Evolutionary conservation across 306 rosid genomes (phyloP), one percentile per base, ranked within the genome.

Genomic region (Prunus mongolica): DNA sequence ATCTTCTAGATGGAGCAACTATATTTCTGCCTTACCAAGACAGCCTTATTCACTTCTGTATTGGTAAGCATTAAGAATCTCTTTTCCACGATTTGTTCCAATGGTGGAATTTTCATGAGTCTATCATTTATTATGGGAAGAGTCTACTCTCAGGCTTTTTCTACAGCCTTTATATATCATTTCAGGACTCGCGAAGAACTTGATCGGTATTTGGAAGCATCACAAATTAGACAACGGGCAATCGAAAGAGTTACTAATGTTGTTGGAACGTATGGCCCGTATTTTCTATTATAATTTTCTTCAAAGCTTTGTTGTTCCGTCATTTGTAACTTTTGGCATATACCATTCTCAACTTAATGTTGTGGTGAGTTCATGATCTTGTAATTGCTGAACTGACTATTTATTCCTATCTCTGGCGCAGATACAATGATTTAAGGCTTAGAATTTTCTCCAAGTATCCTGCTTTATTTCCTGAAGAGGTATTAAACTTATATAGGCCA

Each of bases 11-110:
- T 94, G 98, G 98, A 87, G 78, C 84, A 89, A 85, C 81, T 92
- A 94, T 84, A 90, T 94, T 80, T 89, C 96, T 28, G 97, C 98
- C 63, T 84, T 94, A 69, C 98, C 98, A 62, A 87, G 93, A 41
- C 98, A 92, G 77, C 98, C 98, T 19, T 94, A 92, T 82, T 94
- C 98, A 3, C 98, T 94, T 78, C 87, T 94, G 78, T 94, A 92
- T 77, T 94, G 98, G 96, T 92, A 85, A 69, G 67, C 57, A 13
- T 34, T 27, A 13, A 27, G 30, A 12, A 25, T 73, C n/a, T 44
- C 52, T 12, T 49, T 44, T 62, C 30, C 18, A 38, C 72, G 16
- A 49, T 55, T 78, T 70, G 63, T 65, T 71, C 69, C 71, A 63
- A 12, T 28, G 49, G 73, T 65, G 70, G 78, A 77, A 57, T 75